Conservation (phyloP, 2,329 filamentous ascomycete genomes). For the Paradendryphiella salina region DNA sequence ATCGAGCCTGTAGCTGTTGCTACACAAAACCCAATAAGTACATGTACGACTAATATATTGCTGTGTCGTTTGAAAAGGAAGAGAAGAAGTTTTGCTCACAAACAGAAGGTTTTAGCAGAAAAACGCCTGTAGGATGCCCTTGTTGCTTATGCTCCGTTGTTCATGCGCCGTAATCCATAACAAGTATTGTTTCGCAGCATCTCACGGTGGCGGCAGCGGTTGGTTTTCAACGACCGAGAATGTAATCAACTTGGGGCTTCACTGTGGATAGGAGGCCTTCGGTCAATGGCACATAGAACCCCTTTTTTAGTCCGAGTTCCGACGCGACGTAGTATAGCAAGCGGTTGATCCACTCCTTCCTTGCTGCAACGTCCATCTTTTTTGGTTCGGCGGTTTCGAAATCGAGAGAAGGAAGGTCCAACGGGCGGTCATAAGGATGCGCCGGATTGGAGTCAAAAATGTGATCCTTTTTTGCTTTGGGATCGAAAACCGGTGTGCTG, state of each 20-base stretch:
- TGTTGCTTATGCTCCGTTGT: neutral
- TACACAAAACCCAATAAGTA: neutral
- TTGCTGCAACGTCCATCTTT: slow-evolving; percentile 26
- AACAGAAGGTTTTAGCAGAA: neutral
- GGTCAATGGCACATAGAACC: slow-evolving; percentile 25
- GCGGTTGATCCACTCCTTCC: slow-evolving; percentile 34
- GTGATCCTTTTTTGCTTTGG: slow-evolving; percentile 13
- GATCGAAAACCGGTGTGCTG: neutral
- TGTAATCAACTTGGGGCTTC: slow-evolving; percentile 21
- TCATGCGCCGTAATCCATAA: neutral
- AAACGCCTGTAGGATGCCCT: slow-evolving; percentile 5
- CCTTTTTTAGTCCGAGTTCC: slow-evolving; percentile 37
- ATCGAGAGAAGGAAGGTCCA: slow-evolving; percentile 8
- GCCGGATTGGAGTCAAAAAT: slow-evolving; percentile 26
- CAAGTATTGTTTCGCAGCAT: neutral
- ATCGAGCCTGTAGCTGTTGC: too few species aligned
- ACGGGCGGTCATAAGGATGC: slow-evolving; percentile 26
- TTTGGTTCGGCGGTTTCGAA: slow-evolving; percentile 13
- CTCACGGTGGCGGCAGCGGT: too few species aligned
- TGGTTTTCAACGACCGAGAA: slow-evolving; percentile 11
- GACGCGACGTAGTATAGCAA: slow-evolving; percentile 30
- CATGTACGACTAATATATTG: neutral
- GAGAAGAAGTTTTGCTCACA: neutral
- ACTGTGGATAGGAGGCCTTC: slow-evolving; percentile 25
- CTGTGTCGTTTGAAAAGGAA: neutral